phyloP scores from a whole-genome alignment of 2,329 filamentous ascomycete species.

The Colletotrichum cereale region DNA sequence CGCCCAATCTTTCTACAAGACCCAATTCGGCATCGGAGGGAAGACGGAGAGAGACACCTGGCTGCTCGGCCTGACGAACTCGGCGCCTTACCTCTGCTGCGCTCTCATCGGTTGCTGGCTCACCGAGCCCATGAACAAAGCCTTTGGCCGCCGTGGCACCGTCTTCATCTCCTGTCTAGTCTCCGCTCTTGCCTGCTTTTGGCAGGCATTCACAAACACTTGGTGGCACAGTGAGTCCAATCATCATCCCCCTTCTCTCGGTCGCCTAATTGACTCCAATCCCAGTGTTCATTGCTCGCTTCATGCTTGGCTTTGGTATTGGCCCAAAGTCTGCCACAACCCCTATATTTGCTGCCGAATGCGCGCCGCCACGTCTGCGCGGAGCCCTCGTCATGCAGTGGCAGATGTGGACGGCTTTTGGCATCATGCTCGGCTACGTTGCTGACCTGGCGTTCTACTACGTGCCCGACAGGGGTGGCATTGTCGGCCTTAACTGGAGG shows the following conservation, averaged over 20 bases:
- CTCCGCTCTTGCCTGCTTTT: conserved; percentile 67
- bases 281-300: conserved; percentile 75
- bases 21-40: conserved; percentile 70
- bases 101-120: conserved; percentile 79
- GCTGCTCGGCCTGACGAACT: conserved; percentile 73
- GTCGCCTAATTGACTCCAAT: background rate
- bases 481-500: conserved; percentile 73
- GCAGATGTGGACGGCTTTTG: conserved; percentile 69
- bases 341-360: conserved; percentile 77
- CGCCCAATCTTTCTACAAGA: conserved; percentile 59
- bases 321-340: conserved; percentile 79
- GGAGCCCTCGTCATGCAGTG: conserved; percentile 81
- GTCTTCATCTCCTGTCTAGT: conserved; percentile 77
- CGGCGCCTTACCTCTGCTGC: conserved; percentile 73
- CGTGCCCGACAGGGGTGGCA: conserved; percentile 61
- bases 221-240: conserved; percentile 63
- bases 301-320: conserved; percentile 77
- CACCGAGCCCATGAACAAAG: conserved; percentile 78
- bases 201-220: conserved; percentile 59
- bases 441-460: conserved; percentile 73
- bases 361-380: conserved; percentile 71
- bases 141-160: conserved; percentile 77
- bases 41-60: conserved; percentile 63
- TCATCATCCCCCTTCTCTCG: background rate
- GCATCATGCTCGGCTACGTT: conserved; percentile 69